Percentiles rank a stretch among this genome's conserved stretches.
Evolutionary conservation across 345 rosid genomes (phyloP).

Genomic region (Cardamine occulta): DNA sequence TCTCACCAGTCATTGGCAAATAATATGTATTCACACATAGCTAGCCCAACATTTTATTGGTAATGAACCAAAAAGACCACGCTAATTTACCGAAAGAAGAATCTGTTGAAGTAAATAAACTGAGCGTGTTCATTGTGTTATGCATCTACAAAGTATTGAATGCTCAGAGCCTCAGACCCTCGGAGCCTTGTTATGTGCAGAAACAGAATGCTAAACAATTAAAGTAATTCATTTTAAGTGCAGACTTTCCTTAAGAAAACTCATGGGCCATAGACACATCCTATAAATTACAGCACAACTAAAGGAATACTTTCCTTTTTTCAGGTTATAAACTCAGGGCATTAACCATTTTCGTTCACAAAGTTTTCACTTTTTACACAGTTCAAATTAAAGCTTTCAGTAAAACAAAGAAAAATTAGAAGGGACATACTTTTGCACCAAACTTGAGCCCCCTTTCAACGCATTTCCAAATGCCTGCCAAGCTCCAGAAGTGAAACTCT

Average conservation of each 20-base stretch:
- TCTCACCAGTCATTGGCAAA: slow-evolving; percentile 8
- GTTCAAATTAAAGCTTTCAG: slow-evolving; percentile 14
- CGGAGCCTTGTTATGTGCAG: background rate
- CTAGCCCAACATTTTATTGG: slow-evolving; percentile 19
- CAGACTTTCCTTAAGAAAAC: background rate
- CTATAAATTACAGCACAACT: background rate
- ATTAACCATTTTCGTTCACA: slow-evolving; percentile 8
- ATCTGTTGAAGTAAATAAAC: background rate
- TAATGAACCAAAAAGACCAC: background rate
- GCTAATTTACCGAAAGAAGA: slow-evolving; percentile 16
- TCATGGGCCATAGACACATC: slow-evolving; percentile 2
- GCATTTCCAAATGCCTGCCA: slow-evolving; percentile 95
- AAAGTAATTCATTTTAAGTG: background rate
- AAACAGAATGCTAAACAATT: slow-evolving; percentile 2
- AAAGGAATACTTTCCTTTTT: slow-evolving; percentile 17
- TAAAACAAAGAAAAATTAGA: background rate
- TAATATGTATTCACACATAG: background rate
- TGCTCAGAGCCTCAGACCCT: slow-evolving; percentile 6
- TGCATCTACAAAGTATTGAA: background rate
- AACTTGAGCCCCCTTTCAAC: slow-evolving; percentile 68
- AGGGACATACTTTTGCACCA: slow-evolving; percentile 80
- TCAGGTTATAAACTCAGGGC: background rate
- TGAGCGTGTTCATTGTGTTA: slow-evolving; percentile 3
- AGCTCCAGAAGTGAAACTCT: slow-evolving; percentile 93
- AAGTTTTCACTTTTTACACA: slow-evolving; percentile 1